Percentiles rank a stretch among this genome's conserved stretches.
Conservation (phyloP, 768 basidiomycete species). For the Suillus plorans region DNA sequence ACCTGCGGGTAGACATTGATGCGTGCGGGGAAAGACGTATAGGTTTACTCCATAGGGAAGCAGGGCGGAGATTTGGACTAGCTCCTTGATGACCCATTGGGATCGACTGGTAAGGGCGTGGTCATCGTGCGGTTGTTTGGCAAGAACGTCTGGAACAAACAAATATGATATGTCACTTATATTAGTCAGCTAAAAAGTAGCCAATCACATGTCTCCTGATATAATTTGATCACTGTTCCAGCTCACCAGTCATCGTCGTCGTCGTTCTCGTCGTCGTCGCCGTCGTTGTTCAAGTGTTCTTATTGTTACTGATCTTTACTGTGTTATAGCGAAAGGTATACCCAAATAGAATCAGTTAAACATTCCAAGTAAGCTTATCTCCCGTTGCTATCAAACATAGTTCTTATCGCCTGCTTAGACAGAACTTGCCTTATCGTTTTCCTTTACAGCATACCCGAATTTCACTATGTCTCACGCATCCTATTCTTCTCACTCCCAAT, state of each 20-base stretch:
- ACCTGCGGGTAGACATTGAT: not conserved
- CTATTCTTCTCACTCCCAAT: slow-evolving; percentile 69
- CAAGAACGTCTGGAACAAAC: slow-evolving; percentile 16
- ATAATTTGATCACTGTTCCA: not conserved
- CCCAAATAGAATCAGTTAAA: slow-evolving; percentile 21
- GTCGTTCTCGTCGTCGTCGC: not conserved
- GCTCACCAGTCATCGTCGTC: not conserved
- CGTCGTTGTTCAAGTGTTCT: not conserved
- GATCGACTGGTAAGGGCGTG: no score
- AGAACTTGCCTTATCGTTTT: slow-evolving; percentile 29
- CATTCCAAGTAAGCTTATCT: slow-evolving; percentile 27
- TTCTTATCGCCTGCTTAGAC: slow-evolving; percentile 29
- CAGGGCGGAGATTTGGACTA: not conserved
- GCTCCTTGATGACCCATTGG: no score
- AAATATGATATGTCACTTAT: slow-evolving; percentile 8
- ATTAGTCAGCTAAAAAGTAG: slow-evolving; percentile 24
- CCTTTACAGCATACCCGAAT: slow-evolving; percentile 36
- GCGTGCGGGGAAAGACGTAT: not conserved
- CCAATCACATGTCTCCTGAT: slow-evolving; percentile 28
- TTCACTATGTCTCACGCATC: slow-evolving; percentile 68
- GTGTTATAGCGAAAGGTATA: slow-evolving; percentile 15
- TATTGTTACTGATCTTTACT: not conserved
- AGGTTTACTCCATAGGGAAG: not conserved
- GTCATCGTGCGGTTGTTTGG: slow-evolving; percentile 15
- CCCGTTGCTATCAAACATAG: slow-evolving; percentile 21